Base-by-base conservation (phyloP, 257 asterid genomes). In the Jasminum sambac region DNA sequence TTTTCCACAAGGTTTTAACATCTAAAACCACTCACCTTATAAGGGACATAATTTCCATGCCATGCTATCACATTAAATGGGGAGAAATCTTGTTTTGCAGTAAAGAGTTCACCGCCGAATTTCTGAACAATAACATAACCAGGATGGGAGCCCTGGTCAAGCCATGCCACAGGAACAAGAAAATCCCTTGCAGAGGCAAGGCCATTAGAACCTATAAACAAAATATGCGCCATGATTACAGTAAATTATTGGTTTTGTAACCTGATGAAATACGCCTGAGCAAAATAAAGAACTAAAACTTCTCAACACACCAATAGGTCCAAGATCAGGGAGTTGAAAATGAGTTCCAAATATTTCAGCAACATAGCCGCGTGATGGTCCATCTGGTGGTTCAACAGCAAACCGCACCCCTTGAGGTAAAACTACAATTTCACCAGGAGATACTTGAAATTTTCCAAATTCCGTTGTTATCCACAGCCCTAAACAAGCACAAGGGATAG, bases 311-410 rank as follows among this genome's bases (percentile, higher is more conserved):
- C 99, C 98, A 83, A 91, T 91, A 68, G 96, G 96, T 67, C 99
- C 99, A 74, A 95, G 97, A 70, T 95, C 99, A 41, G 98, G 99
- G 80, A 95, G 98, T 68, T 95, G 96, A 77, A 91, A 88, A 90
- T 95, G 99, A 44, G 93, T 77, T 78, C 99, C 99, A 58, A 91
- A 95, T 75, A 85, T 88, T 81, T 95, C 99, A 74, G 98, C 91
- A 52, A 89, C 81, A 64, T 95, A 94, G 66, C 98, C 98, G 76
- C 93, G 91, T 30, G 98, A 89, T 44, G 95, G 88, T 66, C 96
- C 98, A 67, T 94, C 96, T 9, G 96, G 99, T 64, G 91, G 87
- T 81, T 91, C 91, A 74, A 95, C 77, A 70, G 79, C 80, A 76
- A 91, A 95, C 46, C 96, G 89, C 48, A 88, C 86, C 59, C 99